These are phyloP conservation scores for Ramaria rubella DNA, from an alignment of 768 basidiomycete genomes.

Conservation along the genomic window DNA sequence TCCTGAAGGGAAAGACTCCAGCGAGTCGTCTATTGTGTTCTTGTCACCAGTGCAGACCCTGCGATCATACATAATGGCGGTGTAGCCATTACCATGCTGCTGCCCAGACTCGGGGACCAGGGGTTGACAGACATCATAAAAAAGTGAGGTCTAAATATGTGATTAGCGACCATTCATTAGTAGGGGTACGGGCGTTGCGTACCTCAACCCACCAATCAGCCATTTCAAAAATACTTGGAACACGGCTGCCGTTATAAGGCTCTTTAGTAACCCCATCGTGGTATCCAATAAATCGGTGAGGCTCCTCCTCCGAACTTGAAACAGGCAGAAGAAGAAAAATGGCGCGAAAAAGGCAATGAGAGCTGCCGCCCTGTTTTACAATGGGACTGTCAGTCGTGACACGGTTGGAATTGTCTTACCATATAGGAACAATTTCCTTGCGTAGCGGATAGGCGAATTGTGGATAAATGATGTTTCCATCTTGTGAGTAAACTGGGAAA, in stretches of 20 bases:
- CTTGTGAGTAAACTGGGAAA: constrained; percentile 38
- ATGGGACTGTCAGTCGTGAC: not conserved
- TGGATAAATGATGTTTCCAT: constrained; percentile 47
- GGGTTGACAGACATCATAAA: constrained; percentile 47
- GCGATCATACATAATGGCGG: constrained; percentile 44
- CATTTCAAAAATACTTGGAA: constrained; percentile 27
- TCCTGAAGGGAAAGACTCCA: constrained; percentile 51
- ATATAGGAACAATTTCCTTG: constrained; percentile 50
- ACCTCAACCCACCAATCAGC: not conserved
- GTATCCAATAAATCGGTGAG: constrained; percentile 42
- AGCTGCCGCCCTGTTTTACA: constrained; percentile 25
- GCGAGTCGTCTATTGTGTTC: constrained; percentile 48
- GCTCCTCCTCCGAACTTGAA: constrained; percentile 44
- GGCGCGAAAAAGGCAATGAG: constrained; percentile 49
- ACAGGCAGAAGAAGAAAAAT: constrained; percentile 48
- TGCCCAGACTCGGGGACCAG: constrained; percentile 25
- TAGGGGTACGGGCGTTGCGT: constrained; percentile 13
- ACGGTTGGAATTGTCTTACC: constrained; percentile 17
- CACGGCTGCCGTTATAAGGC: constrained; percentile 38
- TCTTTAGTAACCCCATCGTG: constrained; percentile 48
- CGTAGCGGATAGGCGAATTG: constrained; percentile 45
- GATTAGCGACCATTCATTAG: constrained; percentile 48
- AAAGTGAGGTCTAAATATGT: constrained; percentile 46
- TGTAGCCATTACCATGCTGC: constrained; percentile 40
- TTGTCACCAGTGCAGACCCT: constrained; percentile 49